A percentile compares a stretch with the other conserved stretches of the same genome.
These are phyloP conservation scores for Raphidocelis subcapitata DNA, from an alignment of 139 green algal genomes.

Conservation along the genomic window DNA sequence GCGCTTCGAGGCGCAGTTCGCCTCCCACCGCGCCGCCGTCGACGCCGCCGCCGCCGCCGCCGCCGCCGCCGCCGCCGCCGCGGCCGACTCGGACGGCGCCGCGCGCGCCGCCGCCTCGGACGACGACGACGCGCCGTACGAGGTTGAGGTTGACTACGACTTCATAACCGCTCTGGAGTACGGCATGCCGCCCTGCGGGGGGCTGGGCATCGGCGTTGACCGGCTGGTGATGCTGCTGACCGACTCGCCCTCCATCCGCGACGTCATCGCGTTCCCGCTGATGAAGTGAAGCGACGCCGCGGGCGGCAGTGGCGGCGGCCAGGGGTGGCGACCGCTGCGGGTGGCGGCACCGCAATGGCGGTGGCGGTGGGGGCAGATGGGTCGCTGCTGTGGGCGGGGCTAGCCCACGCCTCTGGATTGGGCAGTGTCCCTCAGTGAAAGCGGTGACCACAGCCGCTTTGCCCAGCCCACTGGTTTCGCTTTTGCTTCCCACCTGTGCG, in stretches of 20 bases:
- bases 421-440: no score
- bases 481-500: no score
- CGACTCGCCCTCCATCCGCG: slow-evolving; percentile 87
- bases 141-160: slow-evolving; percentile 93
- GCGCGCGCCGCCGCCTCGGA: slow-evolving; percentile 6
- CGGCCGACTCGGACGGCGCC: background rate
- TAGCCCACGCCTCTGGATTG: no score
- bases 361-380: no score
- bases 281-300: slow-evolving; percentile 72
- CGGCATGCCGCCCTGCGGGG: slow-evolving; percentile 95
- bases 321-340: no score
- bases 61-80: background rate
- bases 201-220: slow-evolving; percentile 98
- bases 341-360: no score
- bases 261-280: slow-evolving; percentile 97
- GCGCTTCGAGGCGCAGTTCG: slow-evolving; percentile 85
- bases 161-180: slow-evolving; percentile 96
- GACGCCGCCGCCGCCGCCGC: background rate
- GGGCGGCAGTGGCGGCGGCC: no score
- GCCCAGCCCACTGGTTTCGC: no score
- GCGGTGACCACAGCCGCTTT: no score
- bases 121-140: slow-evolving; percentile 34
- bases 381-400: no score
- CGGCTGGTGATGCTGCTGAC: slow-evolving; percentile 98
- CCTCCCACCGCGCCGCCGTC: slow-evolving; percentile 34